Evolutionary conservation across 805 yeast genomes (phyloP), one percentile per base, ranked within the genome.

Genomic region (Metschnikowia matae): DNA sequence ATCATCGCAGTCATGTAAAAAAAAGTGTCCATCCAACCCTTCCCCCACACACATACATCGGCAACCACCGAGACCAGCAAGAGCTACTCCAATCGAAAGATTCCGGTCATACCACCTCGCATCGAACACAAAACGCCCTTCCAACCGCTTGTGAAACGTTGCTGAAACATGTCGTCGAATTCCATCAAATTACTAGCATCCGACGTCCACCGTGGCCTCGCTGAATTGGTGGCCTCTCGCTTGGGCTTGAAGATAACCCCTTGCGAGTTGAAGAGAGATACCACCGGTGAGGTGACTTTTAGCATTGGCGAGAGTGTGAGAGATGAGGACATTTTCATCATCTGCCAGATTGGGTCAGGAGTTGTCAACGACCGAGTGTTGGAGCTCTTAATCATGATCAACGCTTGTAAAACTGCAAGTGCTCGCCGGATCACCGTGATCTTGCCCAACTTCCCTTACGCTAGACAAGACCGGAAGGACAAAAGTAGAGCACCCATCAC

Each of bases 401-500:
- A 85, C 62, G 92, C 94, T 15, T 87, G 92, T 67, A 83, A 84
- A 61, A 84, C 87, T 2, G 94, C 94, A 8, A 82, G 89, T 48
- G 94, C 92, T 17, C 79, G 94, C 64, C 78, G 89, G 64, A 84
- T 87, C 64, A 86, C 92, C 2, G 94, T 88, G 6, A 87, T 87
- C 15, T 78, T 87, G 56, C 94, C 95, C 48, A 86, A 83, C 64
- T 87, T 85, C 68, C 91, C 91, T 10, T 87, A 87, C 59, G 94
- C 94, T n/a, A 81, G 95, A 73, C 95, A 87, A 67, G 95, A 87
- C 65, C 78, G 89, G 65, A 87, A 87, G 69, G 95, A 87, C 65
- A 87, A 87, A 64, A 80, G 87, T 48, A 78, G 95, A 66, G 94
- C 94, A 15, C 92, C 92, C 48, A 85, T 87, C 56, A 86, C 94